Percentiles rank a stretch among this genome's conserved stretches.
phyloP scores from a whole-genome alignment of 2,329 filamentous ascomycete genomes.

The Penicillium sp. region DNA sequence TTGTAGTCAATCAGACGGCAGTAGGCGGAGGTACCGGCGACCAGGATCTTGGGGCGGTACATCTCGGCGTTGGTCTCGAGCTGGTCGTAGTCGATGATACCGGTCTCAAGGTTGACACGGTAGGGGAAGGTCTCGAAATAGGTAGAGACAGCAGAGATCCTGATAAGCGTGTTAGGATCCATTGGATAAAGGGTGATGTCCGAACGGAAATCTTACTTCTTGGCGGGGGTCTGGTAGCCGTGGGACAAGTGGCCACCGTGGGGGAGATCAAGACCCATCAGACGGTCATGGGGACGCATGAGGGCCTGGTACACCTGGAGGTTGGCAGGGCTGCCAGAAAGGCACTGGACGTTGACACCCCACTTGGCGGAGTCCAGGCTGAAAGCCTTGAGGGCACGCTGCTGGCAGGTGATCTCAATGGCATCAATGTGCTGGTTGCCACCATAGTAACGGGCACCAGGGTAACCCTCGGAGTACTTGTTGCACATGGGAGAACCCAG shows the following conservation, averaged over 20 bases:
- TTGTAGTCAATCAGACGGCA: slow-evolving; percentile 93
- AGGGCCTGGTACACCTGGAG: slow-evolving; percentile 96
- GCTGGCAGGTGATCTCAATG: slow-evolving; percentile 92
- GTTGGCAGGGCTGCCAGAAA: slow-evolving; percentile 92
- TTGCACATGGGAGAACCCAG: slow-evolving; percentile 93
- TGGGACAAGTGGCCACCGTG: slow-evolving; percentile 95
- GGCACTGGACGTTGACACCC: slow-evolving; percentile 97
- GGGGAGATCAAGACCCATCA: slow-evolving; percentile 95
- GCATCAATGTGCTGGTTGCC: slow-evolving; percentile 98
- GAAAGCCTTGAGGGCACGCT: slow-evolving; percentile 87
- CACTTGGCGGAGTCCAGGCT: slow-evolving; percentile 80
- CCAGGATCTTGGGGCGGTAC: slow-evolving; percentile 92
- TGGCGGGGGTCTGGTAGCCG: slow-evolving; percentile 91
- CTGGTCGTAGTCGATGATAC: slow-evolving; percentile 90
- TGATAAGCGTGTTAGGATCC: slow-evolving; percentile 26
- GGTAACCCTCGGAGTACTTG: slow-evolving; percentile 99
- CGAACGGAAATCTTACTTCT: slow-evolving; percentile 56
- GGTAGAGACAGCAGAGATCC: slow-evolving; percentile 95
- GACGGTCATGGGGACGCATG: slow-evolving; percentile 83
- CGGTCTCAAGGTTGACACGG: slow-evolving; percentile 81
- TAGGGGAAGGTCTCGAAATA: slow-evolving; percentile 99
- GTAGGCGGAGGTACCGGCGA: slow-evolving; percentile 93
- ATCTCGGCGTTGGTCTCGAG: slow-evolving; percentile 80
- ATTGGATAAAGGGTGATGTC: neutral
- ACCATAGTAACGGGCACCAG: slow-evolving; percentile 96